Evolutionary conservation across 225 moss, liverwort and hornwort genomes (phyloP).

Genomic region (Anthoceros angustus): DNA sequence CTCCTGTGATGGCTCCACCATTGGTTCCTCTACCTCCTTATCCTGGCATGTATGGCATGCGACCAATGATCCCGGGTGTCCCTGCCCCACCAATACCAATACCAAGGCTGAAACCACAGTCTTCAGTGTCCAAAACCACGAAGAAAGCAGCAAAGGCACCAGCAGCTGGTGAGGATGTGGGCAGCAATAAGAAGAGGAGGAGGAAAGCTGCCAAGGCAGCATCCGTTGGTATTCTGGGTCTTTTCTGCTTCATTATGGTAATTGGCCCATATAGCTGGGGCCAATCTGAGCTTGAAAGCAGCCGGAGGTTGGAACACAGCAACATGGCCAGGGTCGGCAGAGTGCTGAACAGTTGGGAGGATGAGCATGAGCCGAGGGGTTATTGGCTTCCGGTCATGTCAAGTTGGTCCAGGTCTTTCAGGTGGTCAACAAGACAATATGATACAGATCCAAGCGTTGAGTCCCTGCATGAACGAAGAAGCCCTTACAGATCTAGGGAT

Average conservation of each 20-base stretch:
- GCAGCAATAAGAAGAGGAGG: conserved; percentile 25
- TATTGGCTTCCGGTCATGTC: background rate
- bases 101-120: conserved; percentile 37
- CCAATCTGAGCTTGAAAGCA: conserved; percentile 3
- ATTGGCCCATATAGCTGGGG: conserved; percentile 31
- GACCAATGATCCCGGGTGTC: conserved; percentile 32
- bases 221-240: conserved; percentile 34
- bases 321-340: conserved; percentile 12
- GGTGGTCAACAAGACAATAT: background rate
- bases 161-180: conserved; percentile 16
- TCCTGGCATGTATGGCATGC: conserved; percentile 25
- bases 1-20: conserved; percentile 22
- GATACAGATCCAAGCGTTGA: no score
- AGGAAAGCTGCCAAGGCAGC: conserved; percentile 41
- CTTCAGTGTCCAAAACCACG: conserved; percentile 16
- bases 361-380: background rate
- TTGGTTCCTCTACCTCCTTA: conserved; percentile 32
- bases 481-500: no score
- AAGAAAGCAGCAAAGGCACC: conserved; percentile 26
- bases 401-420: background rate
- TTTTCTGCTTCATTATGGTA: conserved; percentile 45
- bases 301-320: conserved; percentile 9
- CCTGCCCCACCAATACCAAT: conserved; percentile 41
- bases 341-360: background rate
- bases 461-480: no score